Conservation (phyloP, 306 rosid species). For the Cucurbita moschata region DNA sequence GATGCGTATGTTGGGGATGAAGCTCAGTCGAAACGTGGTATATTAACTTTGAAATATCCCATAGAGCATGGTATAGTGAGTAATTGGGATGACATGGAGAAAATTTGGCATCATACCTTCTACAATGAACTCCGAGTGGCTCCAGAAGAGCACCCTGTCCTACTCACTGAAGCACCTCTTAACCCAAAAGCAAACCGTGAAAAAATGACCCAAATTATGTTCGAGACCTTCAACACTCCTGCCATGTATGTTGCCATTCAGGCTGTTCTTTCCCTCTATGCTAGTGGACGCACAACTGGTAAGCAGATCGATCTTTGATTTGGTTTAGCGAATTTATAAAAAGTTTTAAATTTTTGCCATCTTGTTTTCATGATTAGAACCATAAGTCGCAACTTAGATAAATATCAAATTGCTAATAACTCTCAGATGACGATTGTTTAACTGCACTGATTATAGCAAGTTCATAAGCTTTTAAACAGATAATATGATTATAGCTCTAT, state of each 20-base stretch:
- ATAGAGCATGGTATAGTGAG: slow-evolving; percentile 87
- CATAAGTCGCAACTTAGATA: neutral
- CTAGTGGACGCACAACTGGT: slow-evolving; percentile 94
- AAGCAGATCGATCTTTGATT: slow-evolving; percentile 12
- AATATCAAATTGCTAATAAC: neutral
- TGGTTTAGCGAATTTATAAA: neutral
- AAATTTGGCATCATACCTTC: slow-evolving; percentile 87
- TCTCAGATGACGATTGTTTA: neutral
- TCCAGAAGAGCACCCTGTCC: slow-evolving; percentile 81
- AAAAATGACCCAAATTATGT: slow-evolving; percentile 89
- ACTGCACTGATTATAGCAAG: neutral
- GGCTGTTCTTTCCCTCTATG: slow-evolving; percentile 79
- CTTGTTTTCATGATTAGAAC: neutral
- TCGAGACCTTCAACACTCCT: slow-evolving; percentile 80
- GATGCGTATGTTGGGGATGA: slow-evolving; percentile 91
- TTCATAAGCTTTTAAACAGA: neutral
- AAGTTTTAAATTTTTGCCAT: neutral
- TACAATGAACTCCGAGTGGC: slow-evolving; percentile 83
- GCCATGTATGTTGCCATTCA: slow-evolving; percentile 90
- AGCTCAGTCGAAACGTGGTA: slow-evolving; percentile 85
- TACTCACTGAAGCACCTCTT: slow-evolving; percentile 86
- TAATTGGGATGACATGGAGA: slow-evolving; percentile 96
- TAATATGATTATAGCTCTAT: neutral
- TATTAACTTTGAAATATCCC: slow-evolving; percentile 69
- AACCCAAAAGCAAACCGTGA: slow-evolving; percentile 91